Evolutionary conservation across 345 rosid species (phyloP).

Genomic region (Diplotaxis tenuifolia): DNA sequence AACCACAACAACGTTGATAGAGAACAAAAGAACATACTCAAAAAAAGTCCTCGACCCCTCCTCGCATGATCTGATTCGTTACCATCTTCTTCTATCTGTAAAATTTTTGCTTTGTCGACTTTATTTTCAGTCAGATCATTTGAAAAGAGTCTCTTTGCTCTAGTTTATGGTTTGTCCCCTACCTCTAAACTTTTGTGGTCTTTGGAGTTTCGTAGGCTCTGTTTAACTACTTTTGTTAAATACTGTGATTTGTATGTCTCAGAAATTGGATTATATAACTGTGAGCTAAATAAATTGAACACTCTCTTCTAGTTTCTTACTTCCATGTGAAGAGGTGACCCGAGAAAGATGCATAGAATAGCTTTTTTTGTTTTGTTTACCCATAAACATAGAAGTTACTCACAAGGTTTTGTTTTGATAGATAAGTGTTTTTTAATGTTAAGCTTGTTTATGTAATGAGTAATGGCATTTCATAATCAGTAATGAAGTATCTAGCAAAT

Average conservation of each 20-base stretch:
- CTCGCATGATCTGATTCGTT: slow-evolving; percentile 2
- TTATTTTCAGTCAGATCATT: slow-evolving; percentile 22
- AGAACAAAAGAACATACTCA: neutral
- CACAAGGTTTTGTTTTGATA: no score
- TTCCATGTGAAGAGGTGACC: neutral
- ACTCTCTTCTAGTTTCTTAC: neutral
- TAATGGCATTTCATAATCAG: no score
- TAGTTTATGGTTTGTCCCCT: slow-evolving; percentile 20
- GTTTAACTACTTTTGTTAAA: neutral
- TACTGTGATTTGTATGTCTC: neutral
- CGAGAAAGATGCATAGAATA: neutral
- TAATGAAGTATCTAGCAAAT: no score
- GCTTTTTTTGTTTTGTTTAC: neutral
- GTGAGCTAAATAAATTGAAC: neutral
- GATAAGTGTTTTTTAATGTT: no score
- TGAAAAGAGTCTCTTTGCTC: slow-evolving; percentile 2
- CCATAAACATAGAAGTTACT: no score
- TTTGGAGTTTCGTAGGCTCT: slow-evolving; percentile 19
- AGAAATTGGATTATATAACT: neutral
- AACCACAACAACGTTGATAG: slow-evolving; percentile 8
- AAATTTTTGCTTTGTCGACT: slow-evolving; percentile 20
- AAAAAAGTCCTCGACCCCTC: neutral
- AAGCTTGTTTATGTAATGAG: no score
- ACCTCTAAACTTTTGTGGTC: slow-evolving; percentile 16
- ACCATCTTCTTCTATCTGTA: slow-evolving; percentile 21